These are phyloP conservation scores for Aureobasidium vineae DNA, from an alignment of 2,329 filamentous ascomycete genomes.

Conservation along the genomic window DNA sequence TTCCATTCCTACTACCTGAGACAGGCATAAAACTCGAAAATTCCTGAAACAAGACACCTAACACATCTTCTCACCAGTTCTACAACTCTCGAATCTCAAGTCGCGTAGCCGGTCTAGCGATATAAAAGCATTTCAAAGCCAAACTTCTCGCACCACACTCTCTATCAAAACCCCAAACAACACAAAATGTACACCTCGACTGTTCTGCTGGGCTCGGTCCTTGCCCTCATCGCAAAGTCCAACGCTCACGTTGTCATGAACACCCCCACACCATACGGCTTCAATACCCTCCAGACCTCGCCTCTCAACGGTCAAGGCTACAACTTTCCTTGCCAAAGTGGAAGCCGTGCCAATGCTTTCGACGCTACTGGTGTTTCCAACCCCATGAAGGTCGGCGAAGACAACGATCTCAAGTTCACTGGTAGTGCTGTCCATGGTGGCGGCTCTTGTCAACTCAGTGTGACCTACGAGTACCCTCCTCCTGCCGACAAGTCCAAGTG, in stretches of 20 bases:
- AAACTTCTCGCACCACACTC: constrained; percentile 6
- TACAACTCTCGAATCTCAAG: constrained; percentile 12
- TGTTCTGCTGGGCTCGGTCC: neutral
- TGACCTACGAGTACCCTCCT: constrained; percentile 68
- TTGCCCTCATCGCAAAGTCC: constrained; percentile 31
- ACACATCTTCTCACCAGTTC: constrained; percentile 15
- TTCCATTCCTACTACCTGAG: neutral
- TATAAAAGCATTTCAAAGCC: constrained; percentile 23
- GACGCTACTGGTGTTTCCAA: constrained; percentile 50
- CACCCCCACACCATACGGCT: constrained; percentile 64
- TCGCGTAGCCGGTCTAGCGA: constrained; percentile 28
- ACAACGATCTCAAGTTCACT: constrained; percentile 61
- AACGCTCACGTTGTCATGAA: constrained; percentile 74
- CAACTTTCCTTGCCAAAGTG: constrained; percentile 80
- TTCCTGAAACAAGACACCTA: constrained; percentile 1
- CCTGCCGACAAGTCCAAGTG: constrained; percentile 46
- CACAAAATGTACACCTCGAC: neutral
- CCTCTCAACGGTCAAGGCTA: constrained; percentile 53
- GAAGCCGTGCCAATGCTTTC: constrained; percentile 47
- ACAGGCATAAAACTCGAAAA: neutral
- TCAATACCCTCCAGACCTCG: constrained; percentile 55
- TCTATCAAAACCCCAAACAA: neutral
- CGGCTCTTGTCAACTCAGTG: constrained; percentile 83
- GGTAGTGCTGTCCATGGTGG: constrained; percentile 83
- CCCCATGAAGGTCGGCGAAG: constrained; percentile 61